A percentile compares a stretch with the other conserved stretches of the same genome.
Evolutionary conservation across 768 basidiomycete species (phyloP).

Genomic region (Boletus subparvulus): DNA sequence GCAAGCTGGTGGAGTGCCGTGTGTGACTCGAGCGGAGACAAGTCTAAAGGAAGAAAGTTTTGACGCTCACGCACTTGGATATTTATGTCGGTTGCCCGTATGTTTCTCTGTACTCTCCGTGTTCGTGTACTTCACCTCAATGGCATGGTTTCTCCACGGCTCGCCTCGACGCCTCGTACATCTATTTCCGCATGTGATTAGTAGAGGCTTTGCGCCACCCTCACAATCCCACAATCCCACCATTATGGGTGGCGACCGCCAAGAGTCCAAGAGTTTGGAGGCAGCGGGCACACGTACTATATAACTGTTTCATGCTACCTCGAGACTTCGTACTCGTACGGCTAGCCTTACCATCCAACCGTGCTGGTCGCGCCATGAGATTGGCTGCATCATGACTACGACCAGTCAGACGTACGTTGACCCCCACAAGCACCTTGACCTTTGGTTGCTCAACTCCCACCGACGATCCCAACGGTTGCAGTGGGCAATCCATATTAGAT

Average conservation of each 20-base stretch:
- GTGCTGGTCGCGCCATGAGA: no score
- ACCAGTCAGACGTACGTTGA: no score
- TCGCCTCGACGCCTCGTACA: not conserved
- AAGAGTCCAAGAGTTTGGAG: not conserved
- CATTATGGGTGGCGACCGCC: not conserved
- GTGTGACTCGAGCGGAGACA: slow-evolving; percentile 73
- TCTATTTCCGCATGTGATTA: slow-evolving; percentile 12
- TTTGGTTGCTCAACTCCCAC: no score
- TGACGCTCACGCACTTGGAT: not conserved
- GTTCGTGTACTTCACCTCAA: not conserved
- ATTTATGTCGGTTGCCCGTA: not conserved
- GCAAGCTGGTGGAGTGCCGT: slow-evolving; percentile 73
- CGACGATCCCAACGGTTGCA: no score
- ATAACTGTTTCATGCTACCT: not conserved
- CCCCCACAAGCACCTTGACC: no score
- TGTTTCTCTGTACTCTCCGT: not conserved
- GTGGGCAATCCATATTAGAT: no score
- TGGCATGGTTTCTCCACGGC: not conserved
- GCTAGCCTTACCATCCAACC: no score
- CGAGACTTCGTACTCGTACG: no score
- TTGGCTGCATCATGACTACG: no score
- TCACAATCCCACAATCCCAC: slow-evolving; percentile 8
- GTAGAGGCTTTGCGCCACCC: not conserved
- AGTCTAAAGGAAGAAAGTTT: slow-evolving; percentile 10
- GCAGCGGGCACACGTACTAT: slow-evolving; percentile 3